Base-by-base conservation (phyloP, 352 stramenopile genomes). In the Globisporangium irregulare region DNA sequence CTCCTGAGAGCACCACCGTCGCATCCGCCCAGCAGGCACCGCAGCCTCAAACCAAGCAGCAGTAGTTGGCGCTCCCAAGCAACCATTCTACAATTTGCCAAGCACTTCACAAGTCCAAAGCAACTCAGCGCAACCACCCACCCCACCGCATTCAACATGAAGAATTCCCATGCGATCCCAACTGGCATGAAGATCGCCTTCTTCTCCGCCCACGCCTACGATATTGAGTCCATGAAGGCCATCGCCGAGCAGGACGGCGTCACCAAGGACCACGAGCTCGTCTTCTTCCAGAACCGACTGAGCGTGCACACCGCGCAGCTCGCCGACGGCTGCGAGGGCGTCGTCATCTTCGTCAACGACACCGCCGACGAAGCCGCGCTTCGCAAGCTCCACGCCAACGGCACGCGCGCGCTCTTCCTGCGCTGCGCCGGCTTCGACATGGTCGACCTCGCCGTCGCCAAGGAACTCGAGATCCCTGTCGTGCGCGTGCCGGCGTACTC, bases 291-390 rank as follows among this genome's bases (percentile, higher is more conserved):
- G 32, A 75, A 79, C 29, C 83, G 83, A 32, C 69, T 93, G 12
- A 83, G 78, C 62, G 64, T 59, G 20, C 73, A 76, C 32, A 91
- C 82, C 0, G 84, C 79, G 9, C 73, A 79, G 54, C 74, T 94
- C 38, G 83, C 86, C 0, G 68, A 81, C 8, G 76, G 78, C 2
- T 91, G 75, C 55, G 84, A 94, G 50, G 82, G 55, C 53, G 83
- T 91, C 29, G 81, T 87, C 36, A 89, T 94, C 62, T 97, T 97
- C 68, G 90, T 97, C 54, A 97, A 96, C 67, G 90, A 97, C 71
- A 79, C 79, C 4, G 87, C 87, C 4, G 78, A 94, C 62, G 81
- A 73, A 22, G 74, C 71, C 5, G 73, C 80, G 24, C 75, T 96
- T 8, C 80, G 84, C 62, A 77, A 81, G 68, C 68, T 93, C 24